Evolutionary conservation across 208 protist species (phyloP).

Genomic region (Leishmania tarentolae): DNA sequence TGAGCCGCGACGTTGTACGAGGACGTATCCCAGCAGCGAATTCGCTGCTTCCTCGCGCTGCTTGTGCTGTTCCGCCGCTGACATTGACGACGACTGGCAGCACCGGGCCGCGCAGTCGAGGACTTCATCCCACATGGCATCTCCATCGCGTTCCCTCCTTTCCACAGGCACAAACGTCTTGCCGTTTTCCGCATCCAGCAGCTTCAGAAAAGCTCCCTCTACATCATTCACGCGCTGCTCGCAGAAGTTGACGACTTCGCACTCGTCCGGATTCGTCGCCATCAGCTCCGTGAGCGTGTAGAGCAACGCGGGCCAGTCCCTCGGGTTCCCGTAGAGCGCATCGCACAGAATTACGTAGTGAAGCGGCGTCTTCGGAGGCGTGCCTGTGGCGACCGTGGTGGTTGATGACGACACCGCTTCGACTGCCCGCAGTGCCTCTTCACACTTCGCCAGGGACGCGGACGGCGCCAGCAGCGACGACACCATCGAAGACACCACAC

Average conservation of each 20-base stretch:
- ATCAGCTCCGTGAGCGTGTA: conserved; percentile 85
- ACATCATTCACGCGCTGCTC: conserved; percentile 89
- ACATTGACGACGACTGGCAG: background rate
- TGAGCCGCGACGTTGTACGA: conserved; percentile 41
- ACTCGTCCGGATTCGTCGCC: conserved; percentile 47
- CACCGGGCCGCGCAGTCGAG: conserved; percentile 14
- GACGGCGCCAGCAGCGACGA: conserved; percentile 33
- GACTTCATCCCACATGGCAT: conserved; percentile 22
- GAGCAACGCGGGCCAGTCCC: conserved; percentile 80
- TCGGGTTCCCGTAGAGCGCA: conserved; percentile 89
- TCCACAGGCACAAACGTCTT: conserved; percentile 16
- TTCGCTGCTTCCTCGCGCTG: conserved; percentile 22
- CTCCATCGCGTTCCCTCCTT: conserved; percentile 8
- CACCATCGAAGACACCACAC: conserved; percentile 32
- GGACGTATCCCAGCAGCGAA: conserved; percentile 25
- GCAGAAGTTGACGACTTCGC: conserved; percentile 86
- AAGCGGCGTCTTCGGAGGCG: conserved; percentile 5
- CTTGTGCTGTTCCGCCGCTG: conserved; percentile 12
- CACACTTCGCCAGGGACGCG: conserved; percentile 36
- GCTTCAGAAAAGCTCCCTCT: conserved; percentile 67
- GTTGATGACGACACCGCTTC: background rate
- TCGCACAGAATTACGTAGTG: conserved; percentile 82
- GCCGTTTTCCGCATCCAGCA: conserved; percentile 66
- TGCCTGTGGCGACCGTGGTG: background rate
- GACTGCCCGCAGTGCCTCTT: conserved; percentile 16